phyloP scores from a whole-genome alignment of 192 early-diverging fungal species.

The Diversispora eburnea region DNA sequence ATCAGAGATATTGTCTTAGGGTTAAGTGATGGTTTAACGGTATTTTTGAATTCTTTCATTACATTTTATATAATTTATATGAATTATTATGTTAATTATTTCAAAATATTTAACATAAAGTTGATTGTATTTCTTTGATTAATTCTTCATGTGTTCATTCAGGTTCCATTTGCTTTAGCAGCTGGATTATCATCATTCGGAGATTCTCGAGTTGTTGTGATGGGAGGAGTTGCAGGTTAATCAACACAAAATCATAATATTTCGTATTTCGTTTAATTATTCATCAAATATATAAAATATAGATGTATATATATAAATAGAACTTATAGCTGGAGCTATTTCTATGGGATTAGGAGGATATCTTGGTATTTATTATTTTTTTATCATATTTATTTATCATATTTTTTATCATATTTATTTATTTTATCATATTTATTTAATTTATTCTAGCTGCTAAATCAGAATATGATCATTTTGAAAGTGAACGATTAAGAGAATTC shows the following conservation, averaged over 20 bases:
- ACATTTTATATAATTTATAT: neutral
- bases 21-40: constrained; percentile 44
- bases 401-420: too few relatives aligned
- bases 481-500: constrained; percentile 52
- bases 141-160: neutral
- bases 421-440: too few relatives aligned
- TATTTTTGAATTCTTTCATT: neutral
- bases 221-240: constrained; percentile 58
- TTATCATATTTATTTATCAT: too few relatives aligned
- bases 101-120: neutral
- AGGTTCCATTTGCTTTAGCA: constrained; percentile 63
- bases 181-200: constrained; percentile 57
- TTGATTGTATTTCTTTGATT: neutral
- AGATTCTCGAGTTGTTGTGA: constrained; percentile 50
- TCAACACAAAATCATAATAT: neutral
- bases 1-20: constrained; percentile 46
- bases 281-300: neutral
- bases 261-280: neutral
- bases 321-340: constrained; percentile 56
- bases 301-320: constrained; percentile 7
- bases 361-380: neutral
- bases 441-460: constrained; percentile 46
- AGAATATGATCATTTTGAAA: constrained; percentile 63
- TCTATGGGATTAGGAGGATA: constrained; percentile 66
- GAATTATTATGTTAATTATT: neutral